These are phyloP conservation scores for Phytophthora sp. DNA, from an alignment of 352 stramenopile genomes.

Conservation along the genomic window DNA sequence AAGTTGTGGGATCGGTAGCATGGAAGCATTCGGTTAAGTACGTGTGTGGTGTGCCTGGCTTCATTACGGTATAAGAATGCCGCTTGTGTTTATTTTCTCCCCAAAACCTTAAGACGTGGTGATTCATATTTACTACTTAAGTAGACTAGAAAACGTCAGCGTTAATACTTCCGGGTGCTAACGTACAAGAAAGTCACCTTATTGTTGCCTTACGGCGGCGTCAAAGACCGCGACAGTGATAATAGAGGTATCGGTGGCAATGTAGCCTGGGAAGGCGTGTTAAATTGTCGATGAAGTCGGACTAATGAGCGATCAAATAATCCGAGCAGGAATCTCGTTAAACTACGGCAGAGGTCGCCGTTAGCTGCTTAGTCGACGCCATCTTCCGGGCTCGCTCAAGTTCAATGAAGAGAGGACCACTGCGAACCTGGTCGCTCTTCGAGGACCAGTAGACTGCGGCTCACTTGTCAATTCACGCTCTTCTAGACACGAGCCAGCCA, in stretches of 20 bases:
- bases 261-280: not conserved
- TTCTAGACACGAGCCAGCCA: not conserved
- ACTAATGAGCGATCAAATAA: not conserved
- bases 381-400: constrained; percentile 5
- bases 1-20: constrained; percentile 23
- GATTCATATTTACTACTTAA: too few species aligned
- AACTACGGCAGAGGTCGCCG: not conserved
- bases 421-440: constrained; percentile 16
- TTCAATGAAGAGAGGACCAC: constrained; percentile 23
- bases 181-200: too few species aligned
- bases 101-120: too few species aligned
- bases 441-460: not conserved
- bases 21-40: constrained; percentile 3
- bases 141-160: too few species aligned
- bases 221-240: too few species aligned
- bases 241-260: not conserved
- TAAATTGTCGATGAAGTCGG: not conserved
- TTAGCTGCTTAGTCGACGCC: not conserved
- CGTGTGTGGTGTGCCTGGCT: constrained; percentile 4
- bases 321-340: not conserved
- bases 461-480: constrained; percentile 29
- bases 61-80: too few species aligned
- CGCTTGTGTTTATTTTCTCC: too few species aligned
- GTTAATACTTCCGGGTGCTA: too few species aligned
- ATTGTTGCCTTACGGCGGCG: too few species aligned